Percentiles rank a stretch among this genome's conserved stretches.
Evolutionary conservation across 2,329 filamentous ascomycete genomes (phyloP).

Genomic region (Paraconiothyrium brasiliense): DNA sequence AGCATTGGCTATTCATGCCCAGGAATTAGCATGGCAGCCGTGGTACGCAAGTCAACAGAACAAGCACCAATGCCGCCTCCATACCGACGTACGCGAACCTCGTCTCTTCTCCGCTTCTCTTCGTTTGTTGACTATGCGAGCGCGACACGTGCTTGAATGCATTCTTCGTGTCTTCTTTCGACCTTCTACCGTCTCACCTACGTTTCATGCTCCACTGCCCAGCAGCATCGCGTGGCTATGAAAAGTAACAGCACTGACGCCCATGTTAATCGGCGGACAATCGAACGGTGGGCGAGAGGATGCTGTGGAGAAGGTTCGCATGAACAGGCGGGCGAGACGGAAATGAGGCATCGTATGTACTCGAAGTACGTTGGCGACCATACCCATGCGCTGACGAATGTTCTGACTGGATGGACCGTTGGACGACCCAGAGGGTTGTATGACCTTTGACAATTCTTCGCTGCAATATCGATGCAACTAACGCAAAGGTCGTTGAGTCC

Average conservation of each 20-base stretch:
- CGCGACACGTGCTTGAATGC: background rate
- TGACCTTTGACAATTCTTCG: background rate
- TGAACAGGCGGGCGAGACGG: conserved; percentile 15
- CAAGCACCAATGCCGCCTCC: background rate
- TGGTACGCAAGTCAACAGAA: background rate
- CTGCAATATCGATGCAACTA: conserved; percentile 4
- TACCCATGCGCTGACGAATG: conserved; percentile 4
- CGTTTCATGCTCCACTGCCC: conserved; percentile 18
- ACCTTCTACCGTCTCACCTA: conserved; percentile 19
- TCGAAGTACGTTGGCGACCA: conserved; percentile 8
- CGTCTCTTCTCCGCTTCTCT: background rate
- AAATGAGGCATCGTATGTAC: conserved; percentile 11
- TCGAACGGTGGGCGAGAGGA: conserved; percentile 21
- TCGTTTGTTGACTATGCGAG: background rate
- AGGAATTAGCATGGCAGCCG: background rate
- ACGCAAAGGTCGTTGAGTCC: background rate
- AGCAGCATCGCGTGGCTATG: conserved; percentile 17
- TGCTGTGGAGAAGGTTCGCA: conserved; percentile 21
- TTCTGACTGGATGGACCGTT: background rate
- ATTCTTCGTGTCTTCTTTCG: conserved; percentile 22
- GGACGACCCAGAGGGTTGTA: background rate
- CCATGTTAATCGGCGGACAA: conserved; percentile 6
- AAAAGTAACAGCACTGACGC: conserved; percentile 10
- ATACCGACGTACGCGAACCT: background rate
- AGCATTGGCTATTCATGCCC: background rate